Evolutionary conservation across 1,139 yeast genomes (phyloP), one percentile per base, ranked within the genome.

Genomic region (Diutina siamensis): DNA sequence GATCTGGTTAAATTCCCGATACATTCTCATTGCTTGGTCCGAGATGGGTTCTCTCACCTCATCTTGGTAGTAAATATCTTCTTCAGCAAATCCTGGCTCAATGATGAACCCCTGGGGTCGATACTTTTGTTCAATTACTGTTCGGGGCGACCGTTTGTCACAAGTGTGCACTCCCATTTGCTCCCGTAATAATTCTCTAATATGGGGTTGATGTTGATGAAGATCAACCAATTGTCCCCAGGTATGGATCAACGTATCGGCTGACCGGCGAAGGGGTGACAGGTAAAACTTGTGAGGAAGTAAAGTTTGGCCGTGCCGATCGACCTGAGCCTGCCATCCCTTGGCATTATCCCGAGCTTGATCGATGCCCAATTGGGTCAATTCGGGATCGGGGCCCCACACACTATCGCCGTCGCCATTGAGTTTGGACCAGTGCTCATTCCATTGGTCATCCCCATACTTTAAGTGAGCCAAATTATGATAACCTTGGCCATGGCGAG

Each of bases 401-500:
- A 59, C 62, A 15, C 74, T 58, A 38, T 68, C 72, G 3, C 79
- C 85, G 54, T 76, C 80, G 1, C 78, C 75, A 4, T 71, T 71
- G 41, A 73, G 51, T 49, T 65, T 67, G 20, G 83, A 67, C 82
- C 83, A 82, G 50, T 78, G 71, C 1, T 57, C 59, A 53, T 74
- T 69, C 89, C 89, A 83, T 20, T 60, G 74, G 13, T 68, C 61
- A 35, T 67, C 59, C 13, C 87, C 83, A 56, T 79, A 80, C 50
- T 72, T 71, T 25, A 63, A 64, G 44, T 75, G 74, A 1, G 81
- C 85, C 20, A 72, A 63, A 53, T 84, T 84, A 56, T 83, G 92
- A 60, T 67, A 76, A 0, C 94, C 94, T 60, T 83, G 84, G 7
- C 94, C 94, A 55, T 84, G 94, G 49, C 94, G 68, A 1, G 85